Evolutionary conservation across 495 filamentous ascomycete genomes (phyloP).

Genomic region (Bombardia bombarda): DNA sequence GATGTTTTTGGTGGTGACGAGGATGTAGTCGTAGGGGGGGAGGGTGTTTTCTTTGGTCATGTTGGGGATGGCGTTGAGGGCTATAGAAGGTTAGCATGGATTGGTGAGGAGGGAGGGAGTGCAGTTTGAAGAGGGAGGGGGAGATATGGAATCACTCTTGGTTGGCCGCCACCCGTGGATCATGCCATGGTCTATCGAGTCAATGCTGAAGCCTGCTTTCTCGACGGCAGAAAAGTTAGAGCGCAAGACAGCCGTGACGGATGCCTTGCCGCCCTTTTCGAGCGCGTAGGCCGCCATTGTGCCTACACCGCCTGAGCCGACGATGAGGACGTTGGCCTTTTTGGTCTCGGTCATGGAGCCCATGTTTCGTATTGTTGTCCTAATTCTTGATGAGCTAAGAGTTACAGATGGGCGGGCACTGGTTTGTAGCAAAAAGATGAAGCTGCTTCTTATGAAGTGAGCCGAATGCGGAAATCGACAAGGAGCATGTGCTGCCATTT

Average conservation of each 20-base stretch:
- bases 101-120: background rate
- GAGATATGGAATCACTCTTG: conserved; percentile 2
- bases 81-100: conserved; percentile 17
- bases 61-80: conserved; percentile 33
- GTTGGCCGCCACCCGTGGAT: conserved; percentile 22
- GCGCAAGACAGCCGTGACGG: conserved; percentile 28
- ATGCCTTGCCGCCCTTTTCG: conserved; percentile 17
- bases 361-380: no score
- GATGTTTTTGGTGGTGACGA: conserved; percentile 46
- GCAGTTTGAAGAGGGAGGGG: background rate
- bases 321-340: conserved; percentile 26
- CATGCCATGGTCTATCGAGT: conserved; percentile 26
- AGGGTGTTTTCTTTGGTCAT: conserved; percentile 15
- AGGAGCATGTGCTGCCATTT: no score
- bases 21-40: conserved; percentile 40
- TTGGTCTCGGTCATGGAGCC: background rate
- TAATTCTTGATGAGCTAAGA: no score
- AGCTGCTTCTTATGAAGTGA: no score
- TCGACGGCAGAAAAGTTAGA: conserved; percentile 27
- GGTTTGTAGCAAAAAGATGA: no score
- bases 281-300: conserved; percentile 33
- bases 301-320: conserved; percentile 32
- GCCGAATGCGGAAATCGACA: no score
- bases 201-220: conserved; percentile 20
- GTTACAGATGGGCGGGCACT: no score